A percentile compares a stretch with the other conserved stretches of the same genome.
Conservation (phyloP, 345 rosid species). For the Pelargonium nanum region DNA sequence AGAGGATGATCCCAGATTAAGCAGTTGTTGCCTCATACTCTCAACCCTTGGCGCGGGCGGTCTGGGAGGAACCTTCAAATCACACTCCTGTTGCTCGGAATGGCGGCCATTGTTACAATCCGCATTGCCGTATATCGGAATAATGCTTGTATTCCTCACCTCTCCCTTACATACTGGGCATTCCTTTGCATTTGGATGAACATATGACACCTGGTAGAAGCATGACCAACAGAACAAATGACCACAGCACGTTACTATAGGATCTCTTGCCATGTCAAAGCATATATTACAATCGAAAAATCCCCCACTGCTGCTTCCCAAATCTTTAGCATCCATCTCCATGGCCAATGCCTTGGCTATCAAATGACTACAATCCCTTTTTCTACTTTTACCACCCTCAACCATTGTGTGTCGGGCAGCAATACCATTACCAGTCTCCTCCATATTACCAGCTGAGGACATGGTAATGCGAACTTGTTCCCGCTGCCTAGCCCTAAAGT, state of each 20-base stretch:
- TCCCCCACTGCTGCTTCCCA: slow-evolving; percentile 48
- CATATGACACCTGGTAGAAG: slow-evolving; percentile 64
- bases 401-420: slow-evolving; percentile 18
- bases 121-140: slow-evolving; percentile 82
- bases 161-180: slow-evolving; percentile 98
- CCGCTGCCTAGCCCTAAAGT: slow-evolving; percentile 36
- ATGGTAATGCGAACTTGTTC: slow-evolving; percentile 8
- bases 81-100: slow-evolving; percentile 48
- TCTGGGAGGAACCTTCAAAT: slow-evolving; percentile 63
- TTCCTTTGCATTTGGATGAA: slow-evolving; percentile 71
- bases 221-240: slow-evolving; percentile 97
- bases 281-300: slow-evolving; percentile 82
- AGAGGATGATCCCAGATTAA: slow-evolving; percentile 39
- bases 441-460: slow-evolving; percentile 12
- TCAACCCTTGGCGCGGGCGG: slow-evolving; percentile 76
- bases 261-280: slow-evolving; percentile 69
- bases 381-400: slow-evolving; percentile 17
- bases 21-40: slow-evolving; percentile 77
- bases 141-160: slow-evolving; percentile 60
- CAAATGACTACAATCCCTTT: slow-evolving; percentile 21
- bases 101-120: slow-evolving; percentile 39
- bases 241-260: slow-evolving; percentile 90
- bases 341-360: slow-evolving; percentile 41
- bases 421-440: slow-evolving; percentile 9
- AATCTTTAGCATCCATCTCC: slow-evolving; percentile 48